Conservation (phyloP, 2,329 filamentous ascomycete genomes). For the Reticulascus tulasneorum region DNA sequence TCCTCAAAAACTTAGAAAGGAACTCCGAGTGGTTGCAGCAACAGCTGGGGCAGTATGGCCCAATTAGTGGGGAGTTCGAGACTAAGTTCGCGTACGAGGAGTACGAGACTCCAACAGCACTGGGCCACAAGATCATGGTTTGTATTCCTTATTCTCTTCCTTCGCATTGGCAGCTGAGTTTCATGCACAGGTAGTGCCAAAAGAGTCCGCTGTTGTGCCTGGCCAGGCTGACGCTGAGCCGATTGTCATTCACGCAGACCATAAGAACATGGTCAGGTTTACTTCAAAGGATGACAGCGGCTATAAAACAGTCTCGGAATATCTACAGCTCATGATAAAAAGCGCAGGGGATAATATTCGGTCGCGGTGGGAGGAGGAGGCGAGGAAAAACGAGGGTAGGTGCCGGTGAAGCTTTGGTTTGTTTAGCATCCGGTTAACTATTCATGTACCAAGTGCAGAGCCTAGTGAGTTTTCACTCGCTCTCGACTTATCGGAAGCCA, state of each 20-base stretch:
- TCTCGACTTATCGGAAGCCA: too few relatives aligned
- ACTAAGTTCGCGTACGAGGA: slow-evolving; percentile 28
- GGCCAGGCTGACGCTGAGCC: slow-evolving; percentile 25
- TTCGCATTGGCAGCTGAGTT: slow-evolving; percentile 5
- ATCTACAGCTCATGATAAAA: slow-evolving; percentile 5
- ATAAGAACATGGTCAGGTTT: slow-evolving; percentile 30
- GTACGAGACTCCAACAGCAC: slow-evolving; percentile 21
- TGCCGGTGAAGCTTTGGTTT: background rate
- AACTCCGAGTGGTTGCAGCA: slow-evolving; percentile 31
- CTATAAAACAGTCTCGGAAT: slow-evolving; percentile 10
- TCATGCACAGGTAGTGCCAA: slow-evolving; percentile 24
- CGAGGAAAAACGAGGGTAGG: slow-evolving; percentile 4
- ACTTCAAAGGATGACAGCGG: slow-evolving; percentile 16
- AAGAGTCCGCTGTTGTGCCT: slow-evolving; percentile 29
- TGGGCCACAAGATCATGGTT: slow-evolving; percentile 23
- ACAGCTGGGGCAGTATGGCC: slow-evolving; percentile 27
- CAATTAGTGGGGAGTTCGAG: slow-evolving; percentile 28
- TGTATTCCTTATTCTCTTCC: slow-evolving; percentile 1
- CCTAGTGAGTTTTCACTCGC: too few relatives aligned
- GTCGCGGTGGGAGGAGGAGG: slow-evolving; percentile 3
- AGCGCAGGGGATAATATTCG: background rate
- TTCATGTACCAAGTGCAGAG: too few relatives aligned
- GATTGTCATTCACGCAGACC: slow-evolving; percentile 27
- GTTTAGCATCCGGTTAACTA: too few relatives aligned
- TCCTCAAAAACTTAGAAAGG: slow-evolving; percentile 26